phyloP scores from a whole-genome alignment of 2,329 filamentous ascomycete species.

The Nemania sp. region DNA sequence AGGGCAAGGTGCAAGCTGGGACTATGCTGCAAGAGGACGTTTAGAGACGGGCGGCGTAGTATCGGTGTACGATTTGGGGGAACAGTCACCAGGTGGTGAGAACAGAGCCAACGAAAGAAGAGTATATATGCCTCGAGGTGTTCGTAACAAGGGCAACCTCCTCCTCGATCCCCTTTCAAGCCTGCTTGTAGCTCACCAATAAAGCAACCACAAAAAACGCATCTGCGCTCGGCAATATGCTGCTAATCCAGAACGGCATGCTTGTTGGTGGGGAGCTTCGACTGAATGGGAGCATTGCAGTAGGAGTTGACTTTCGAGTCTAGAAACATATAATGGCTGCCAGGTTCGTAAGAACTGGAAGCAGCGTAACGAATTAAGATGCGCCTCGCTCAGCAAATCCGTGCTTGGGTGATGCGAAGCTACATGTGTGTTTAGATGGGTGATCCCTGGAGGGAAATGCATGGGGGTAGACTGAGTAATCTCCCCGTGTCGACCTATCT shows the following conservation, averaged over 20 bases:
- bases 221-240: constrained; percentile 11
- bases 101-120: constrained; percentile 4
- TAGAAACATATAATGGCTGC: constrained; percentile 3
- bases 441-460: constrained; percentile 21
- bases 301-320: background rate
- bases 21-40: constrained; percentile 35
- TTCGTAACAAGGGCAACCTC: constrained; percentile 19
- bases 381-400: constrained; percentile 8
- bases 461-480: constrained; percentile 4
- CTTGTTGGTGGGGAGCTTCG: too few relatives aligned
- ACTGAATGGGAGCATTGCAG: constrained; percentile 9
- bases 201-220: constrained; percentile 4
- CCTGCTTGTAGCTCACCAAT: constrained; percentile 18
- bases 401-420: constrained; percentile 14
- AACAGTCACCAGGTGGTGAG: constrained; percentile 24
- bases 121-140: constrained; percentile 11
- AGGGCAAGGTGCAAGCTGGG: constrained; percentile 27
- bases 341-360: constrained; percentile 4
- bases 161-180: background rate
- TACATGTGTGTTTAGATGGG: constrained; percentile 14
- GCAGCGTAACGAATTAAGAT: constrained; percentile 17
- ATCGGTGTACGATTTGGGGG: constrained; percentile 23
- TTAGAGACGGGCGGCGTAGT: constrained; percentile 28
- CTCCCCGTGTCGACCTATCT: constrained; percentile 15
- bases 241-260: background rate